Conservation (phyloP, 2,329 filamentous ascomycete genomes). For the Cercospora brassicicola region DNA sequence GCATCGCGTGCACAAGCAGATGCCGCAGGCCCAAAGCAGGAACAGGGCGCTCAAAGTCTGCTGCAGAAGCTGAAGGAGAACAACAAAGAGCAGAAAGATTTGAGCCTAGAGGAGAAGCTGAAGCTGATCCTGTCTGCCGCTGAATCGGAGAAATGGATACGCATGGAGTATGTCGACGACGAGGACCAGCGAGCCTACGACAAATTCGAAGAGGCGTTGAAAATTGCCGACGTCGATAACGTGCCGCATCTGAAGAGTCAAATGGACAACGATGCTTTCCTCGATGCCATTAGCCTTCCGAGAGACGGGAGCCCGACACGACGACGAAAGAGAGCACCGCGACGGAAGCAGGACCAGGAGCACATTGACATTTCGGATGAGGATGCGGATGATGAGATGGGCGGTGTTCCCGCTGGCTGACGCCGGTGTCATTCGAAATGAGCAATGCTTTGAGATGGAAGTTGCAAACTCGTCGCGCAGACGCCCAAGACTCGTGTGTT, state of each 20-base stretch:
- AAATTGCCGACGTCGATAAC: constrained; percentile 51
- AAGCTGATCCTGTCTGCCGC: constrained; percentile 69
- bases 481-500: neutral
- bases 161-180: constrained; percentile 77
- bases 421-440: neutral
- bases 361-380: constrained; percentile 32
- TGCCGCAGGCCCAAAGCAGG: constrained; percentile 42
- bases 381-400: constrained; percentile 23
- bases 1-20: constrained; percentile 46
- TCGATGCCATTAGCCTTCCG: constrained; percentile 63
- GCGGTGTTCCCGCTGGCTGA: constrained; percentile 13
- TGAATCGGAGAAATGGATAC: constrained; percentile 79
- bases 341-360: constrained; percentile 23
- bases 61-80: constrained; percentile 3
- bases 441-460: neutral
- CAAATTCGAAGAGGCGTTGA: constrained; percentile 71
- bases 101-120: constrained; percentile 59
- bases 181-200: constrained; percentile 73
- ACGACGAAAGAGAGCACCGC: constrained; percentile 42
- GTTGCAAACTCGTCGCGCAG: neutral
- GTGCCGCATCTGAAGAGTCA: constrained; percentile 54
- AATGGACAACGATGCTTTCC: constrained; percentile 60
- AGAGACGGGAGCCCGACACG: constrained; percentile 42
- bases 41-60: constrained; percentile 26
- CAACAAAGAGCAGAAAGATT: constrained; percentile 1